These are phyloP conservation scores for Xylaria sp. DNA, from an alignment of 2,329 filamentous ascomycete species.

Conservation along the genomic window DNA sequence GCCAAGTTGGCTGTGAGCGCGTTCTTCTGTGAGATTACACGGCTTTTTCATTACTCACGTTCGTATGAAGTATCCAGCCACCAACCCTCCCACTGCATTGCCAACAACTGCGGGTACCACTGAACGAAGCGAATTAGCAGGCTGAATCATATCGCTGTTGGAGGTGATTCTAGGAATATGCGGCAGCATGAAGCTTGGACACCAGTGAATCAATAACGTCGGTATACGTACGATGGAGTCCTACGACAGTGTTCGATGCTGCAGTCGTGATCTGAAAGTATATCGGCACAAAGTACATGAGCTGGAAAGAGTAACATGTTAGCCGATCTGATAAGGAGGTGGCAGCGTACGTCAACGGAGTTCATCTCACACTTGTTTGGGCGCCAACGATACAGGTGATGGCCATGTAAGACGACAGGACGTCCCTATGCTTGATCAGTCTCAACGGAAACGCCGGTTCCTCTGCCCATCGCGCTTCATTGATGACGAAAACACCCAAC, in stretches of 20 bases:
- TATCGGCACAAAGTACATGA: constrained; percentile 62
- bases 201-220: background rate
- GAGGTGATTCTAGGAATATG: background rate
- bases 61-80: constrained; percentile 53
- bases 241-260: constrained; percentile 53
- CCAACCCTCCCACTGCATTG: constrained; percentile 58
- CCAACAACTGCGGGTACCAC: constrained; percentile 62
- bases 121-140: background rate
- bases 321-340: constrained; percentile 5
- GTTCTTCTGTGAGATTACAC: background rate
- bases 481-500: constrained; percentile 33
- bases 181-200: background rate
- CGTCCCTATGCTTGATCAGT: constrained; percentile 47
- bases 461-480: constrained; percentile 39
- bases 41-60: constrained; percentile 26
- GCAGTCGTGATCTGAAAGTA: constrained; percentile 63
- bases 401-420: constrained; percentile 49
- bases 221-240: constrained; percentile 39
- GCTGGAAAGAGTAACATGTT: constrained; percentile 25
- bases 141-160: background rate
- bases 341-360: background rate
- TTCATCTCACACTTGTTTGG: constrained; percentile 47
- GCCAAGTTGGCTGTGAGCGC: background rate
- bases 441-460: constrained; percentile 57
- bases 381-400: constrained; percentile 49